Evolutionary conservation across 495 filamentous ascomycete genomes (phyloP), one percentile per base, ranked within the genome.

Genomic region (Letharia columbiana): DNA sequence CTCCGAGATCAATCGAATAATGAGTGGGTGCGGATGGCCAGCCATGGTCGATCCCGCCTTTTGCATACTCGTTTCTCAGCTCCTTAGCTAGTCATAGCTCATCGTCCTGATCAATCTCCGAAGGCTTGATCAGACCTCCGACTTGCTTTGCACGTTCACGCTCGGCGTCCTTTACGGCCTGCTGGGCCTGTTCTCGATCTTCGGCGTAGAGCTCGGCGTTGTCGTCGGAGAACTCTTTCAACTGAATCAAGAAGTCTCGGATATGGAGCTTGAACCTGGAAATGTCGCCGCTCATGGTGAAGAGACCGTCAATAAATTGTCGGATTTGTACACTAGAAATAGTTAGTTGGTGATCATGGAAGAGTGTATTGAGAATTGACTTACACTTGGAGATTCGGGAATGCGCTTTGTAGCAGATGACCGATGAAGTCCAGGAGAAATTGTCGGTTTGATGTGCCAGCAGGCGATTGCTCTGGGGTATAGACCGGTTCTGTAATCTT

Each of bases 401-500:
- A 99, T 9, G 94, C 94, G 68, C 87, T 96, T 64, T 89, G 87
- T 44, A 99, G 79, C n/a, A 97, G 80, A 62, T 83, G 88, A 45
- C 86, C 88, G 42, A 96, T 89, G 77, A 94, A 97, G 69, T 87
- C 85, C 60, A 86, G 83, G 47, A 99, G 78, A 78, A 97, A 98
- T 47, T 96, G 90, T 67, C 85, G 89, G 80, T 98, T 99, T 37
- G 82, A 78, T 4, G 92, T 97, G 37, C 94, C 94, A 23, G 81
- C 76, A 52, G 87, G 86, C 2, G 91, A 93, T 76, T 96, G 91
- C 7, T 91, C 89, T 56, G 86, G 81, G 2, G 80, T 74, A 77
- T 97, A 98, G 65, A 98, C 89, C 0, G 95, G 93, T 33, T 92
- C 90, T 68, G 89, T 86, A 66, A 98, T 90, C 80, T 94, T 96